A percentile compares a stretch with the other conserved stretches of the same genome.
Evolutionary conservation across 805 yeast species (phyloP).

Genomic region (Pichia manshurica): DNA sequence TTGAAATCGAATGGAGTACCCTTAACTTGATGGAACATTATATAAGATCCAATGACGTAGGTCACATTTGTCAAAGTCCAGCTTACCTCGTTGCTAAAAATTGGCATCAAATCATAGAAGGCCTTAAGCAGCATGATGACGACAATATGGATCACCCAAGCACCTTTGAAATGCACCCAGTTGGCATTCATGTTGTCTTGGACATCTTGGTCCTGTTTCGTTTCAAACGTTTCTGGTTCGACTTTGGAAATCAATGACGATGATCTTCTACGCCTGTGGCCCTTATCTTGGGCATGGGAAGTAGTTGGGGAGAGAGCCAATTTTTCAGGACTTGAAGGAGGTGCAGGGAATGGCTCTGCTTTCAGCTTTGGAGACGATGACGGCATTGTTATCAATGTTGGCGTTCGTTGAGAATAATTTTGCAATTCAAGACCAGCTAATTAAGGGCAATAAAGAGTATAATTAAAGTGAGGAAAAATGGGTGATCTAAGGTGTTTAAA

Average conservation of each 20-base stretch:
- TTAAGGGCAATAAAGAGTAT: conserved; percentile 1
- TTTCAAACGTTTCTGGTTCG: conserved; percentile 88
- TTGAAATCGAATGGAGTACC: conserved; percentile 98
- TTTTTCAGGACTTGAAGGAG: conserved; percentile 30
- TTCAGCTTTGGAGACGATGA: conserved; percentile 12
- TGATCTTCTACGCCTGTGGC: conserved; percentile 58
- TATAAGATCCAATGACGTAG: conserved; percentile 84
- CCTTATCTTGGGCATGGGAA: conserved; percentile 27
- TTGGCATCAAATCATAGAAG: conserved; percentile 73
- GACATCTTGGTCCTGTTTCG: conserved; percentile 83
- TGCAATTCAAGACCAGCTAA: neutral
- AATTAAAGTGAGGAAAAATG: no score
- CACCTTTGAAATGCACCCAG: conserved; percentile 96
- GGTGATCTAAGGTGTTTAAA: no score
- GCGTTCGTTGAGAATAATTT: neutral
- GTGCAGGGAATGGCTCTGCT: conserved; percentile 28
- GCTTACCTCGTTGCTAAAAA: conserved; percentile 73
- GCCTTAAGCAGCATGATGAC: conserved; percentile 68
- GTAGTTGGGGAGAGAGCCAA: conserved; percentile 32
- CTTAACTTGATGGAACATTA: conserved; percentile 94
- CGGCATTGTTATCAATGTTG: conserved; percentile 5
- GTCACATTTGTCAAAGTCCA: conserved; percentile 94
- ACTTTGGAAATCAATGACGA: conserved; percentile 88
- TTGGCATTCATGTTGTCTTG: conserved; percentile 88
- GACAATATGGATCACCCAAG: conserved; percentile 91